Evolutionary conservation across 768 basidiomycete species (phyloP), one percentile per base, ranked within the genome.

Genomic region (Trametes elegans): DNA sequence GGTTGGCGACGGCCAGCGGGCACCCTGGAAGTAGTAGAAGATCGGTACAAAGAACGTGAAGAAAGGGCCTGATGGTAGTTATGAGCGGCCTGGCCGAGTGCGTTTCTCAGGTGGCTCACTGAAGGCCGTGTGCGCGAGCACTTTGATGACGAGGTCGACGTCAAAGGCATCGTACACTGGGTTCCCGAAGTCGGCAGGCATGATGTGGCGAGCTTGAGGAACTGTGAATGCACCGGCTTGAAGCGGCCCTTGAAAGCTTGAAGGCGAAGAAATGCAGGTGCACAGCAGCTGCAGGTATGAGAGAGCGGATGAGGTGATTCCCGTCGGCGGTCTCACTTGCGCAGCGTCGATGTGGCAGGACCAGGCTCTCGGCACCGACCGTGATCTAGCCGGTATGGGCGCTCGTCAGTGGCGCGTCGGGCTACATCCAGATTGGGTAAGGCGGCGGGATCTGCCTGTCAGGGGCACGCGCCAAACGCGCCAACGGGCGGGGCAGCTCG

Each of bases 1-100:
- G 7, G 75, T 69, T 6, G 78, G 74, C 61, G 85, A 78, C 35
- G 74, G 72, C 62, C 74, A 65, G 29, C 76, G 76, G 35, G 75
- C 74, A 2, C 85, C 84, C 63, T 90, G 88, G 62, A 90, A 89
- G 52, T 84, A 70, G 65, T 84, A 87, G 68, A 93, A 89, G 21
- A 91, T 64, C 2, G 92, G 90, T 55, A 95, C 74, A 57, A 93
- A 85, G 70, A 79, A 79, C 9, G 87, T 74, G 73, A 96, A 95
- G 76, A 92, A 88, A 16, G 93, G 92, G 60, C 89, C 90, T 92
- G 62, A 35, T 49, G 19, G 11, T n/a, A 6, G 16, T 42, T 14
- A 58, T 54, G 52, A 19, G 48, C 31, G 23, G 35, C 14, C 2
- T 19, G 13, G 19, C 19, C 11, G 14, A 27, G 23, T 11, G 21